A percentile compares a stretch with the other conserved stretches of the same genome.
phyloP scores from a whole-genome alignment of 805 yeast genomes.

The Candida coleopterorum region DNA sequence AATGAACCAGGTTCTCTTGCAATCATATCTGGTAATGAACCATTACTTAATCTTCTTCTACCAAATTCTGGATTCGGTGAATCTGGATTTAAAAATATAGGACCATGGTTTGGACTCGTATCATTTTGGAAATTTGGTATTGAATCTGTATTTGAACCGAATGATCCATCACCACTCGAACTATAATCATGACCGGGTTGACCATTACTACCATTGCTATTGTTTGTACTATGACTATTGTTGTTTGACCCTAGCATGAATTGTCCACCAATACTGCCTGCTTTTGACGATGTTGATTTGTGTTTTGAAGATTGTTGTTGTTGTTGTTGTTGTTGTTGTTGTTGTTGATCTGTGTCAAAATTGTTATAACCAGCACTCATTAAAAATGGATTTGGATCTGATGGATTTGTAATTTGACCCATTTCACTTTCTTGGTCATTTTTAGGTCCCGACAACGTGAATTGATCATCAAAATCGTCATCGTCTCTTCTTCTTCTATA shows the following conservation, averaged over 20 bases:
- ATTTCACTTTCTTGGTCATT: constrained; percentile 13
- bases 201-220: background rate
- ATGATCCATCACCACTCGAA: constrained; percentile 11
- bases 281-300: constrained; percentile 2
- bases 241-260: background rate
- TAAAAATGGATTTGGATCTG: constrained; percentile 21
- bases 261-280: constrained; percentile 1
- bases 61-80: constrained; percentile 28
- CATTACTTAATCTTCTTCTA: constrained; percentile 48
- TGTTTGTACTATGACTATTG: background rate
- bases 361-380: constrained; percentile 11
- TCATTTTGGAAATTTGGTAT: constrained; percentile 3
- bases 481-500: constrained; percentile 35
- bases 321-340: constrained; percentile 4
- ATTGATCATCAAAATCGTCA: constrained; percentile 39
- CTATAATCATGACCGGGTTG: constrained; percentile 10
- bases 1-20: constrained; percentile 43
- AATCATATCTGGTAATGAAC: constrained; percentile 49
- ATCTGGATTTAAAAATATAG: constrained; percentile 5
- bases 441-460: constrained; percentile 25
- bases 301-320: background rate
- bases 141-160: constrained; percentile 10
- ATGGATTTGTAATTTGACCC: constrained; percentile 7
- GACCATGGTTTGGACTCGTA: constrained; percentile 1
- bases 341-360: constrained; percentile 10